A percentile compares a stretch with the other conserved stretches of the same genome.
These are phyloP conservation scores for Penicillium sp. DNA, from an alignment of 2,329 filamentous ascomycete genomes.

Conservation along the genomic window DNA sequence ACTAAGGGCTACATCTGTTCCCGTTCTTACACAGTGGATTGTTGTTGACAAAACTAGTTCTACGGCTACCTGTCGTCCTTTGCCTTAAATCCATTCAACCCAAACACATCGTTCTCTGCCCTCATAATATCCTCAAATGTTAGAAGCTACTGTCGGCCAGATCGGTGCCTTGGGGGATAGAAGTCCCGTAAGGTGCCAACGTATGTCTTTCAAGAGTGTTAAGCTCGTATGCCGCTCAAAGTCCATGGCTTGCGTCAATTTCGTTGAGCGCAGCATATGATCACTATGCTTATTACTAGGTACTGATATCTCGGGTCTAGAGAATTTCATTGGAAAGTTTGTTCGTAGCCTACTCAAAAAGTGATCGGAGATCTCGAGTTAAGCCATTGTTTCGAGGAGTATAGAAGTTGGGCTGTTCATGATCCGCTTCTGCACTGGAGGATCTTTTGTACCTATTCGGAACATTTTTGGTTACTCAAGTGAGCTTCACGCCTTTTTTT, in stretches of 20 bases:
- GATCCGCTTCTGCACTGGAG: neutral
- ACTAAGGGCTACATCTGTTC: neutral
- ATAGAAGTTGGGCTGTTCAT: neutral
- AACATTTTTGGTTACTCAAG: neutral
- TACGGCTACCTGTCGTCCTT: neutral
- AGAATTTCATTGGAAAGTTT: neutral
- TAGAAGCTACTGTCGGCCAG: neutral
- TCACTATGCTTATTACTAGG: neutral
- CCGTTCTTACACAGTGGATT: neutral
- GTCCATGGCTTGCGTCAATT: neutral
- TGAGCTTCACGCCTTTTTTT: neutral
- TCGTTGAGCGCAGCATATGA: too few species aligned
- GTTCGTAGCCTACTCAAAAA: neutral
- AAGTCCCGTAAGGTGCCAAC: neutral
- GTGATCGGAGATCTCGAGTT: neutral
- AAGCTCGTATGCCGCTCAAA: neutral
- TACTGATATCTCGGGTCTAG: neutral
- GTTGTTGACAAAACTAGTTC: neutral
- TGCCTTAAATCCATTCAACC: neutral
- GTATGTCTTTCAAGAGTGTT: neutral
- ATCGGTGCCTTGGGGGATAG: neutral
- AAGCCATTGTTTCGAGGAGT: neutral
- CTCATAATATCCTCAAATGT: neutral
- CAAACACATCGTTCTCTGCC: neutral
- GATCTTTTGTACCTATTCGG: neutral